Percentiles rank a stretch among this genome's conserved stretches.
Conservation (phyloP, 805 yeast genomes). For the Tetrapisispora fleetii region DNA sequence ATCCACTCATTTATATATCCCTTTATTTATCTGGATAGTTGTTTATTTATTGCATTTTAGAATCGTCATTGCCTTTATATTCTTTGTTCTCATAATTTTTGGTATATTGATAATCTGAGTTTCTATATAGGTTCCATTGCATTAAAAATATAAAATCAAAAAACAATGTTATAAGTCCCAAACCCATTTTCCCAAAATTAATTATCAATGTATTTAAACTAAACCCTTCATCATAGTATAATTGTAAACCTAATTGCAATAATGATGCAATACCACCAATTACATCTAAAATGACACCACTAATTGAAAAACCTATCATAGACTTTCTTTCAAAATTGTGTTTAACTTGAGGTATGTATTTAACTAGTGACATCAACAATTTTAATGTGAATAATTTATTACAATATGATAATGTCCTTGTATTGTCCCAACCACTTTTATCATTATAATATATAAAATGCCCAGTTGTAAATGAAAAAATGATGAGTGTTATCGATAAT, state of each 20-base stretch:
- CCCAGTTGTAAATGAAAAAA: slow-evolving; percentile 9
- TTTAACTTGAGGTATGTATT: slow-evolving; percentile 70
- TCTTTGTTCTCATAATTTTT: neutral
- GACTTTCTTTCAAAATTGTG: slow-evolving; percentile 73
- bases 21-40: too few species aligned
- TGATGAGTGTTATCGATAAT: slow-evolving; percentile 9
- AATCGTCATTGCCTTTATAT: neutral
- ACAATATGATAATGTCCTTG: slow-evolving; percentile 17
- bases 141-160: slow-evolving; percentile 32
- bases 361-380: slow-evolving; percentile 39
- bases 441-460: slow-evolving; percentile 8
- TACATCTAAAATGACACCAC: slow-evolving; percentile 33
- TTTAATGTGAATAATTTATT: slow-evolving; percentile 29
- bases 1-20: too few species aligned
- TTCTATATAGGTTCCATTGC: slow-evolving; percentile 29
- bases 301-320: slow-evolving; percentile 75
- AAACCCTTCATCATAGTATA: slow-evolving; percentile 13
- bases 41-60: neutral
- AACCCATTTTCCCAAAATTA: slow-evolving; percentile 33
- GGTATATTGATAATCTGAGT: neutral
- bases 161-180: slow-evolving; percentile 31
- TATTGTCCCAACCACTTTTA: slow-evolving; percentile 15
- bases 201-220: slow-evolving; percentile 21
- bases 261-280: slow-evolving; percentile 31
- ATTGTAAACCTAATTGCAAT: slow-evolving; percentile 18